Evolutionary conservation across 805 yeast genomes (phyloP), one percentile per base, ranked within the genome.

Genomic region (Wickerhamomyces alni): DNA sequence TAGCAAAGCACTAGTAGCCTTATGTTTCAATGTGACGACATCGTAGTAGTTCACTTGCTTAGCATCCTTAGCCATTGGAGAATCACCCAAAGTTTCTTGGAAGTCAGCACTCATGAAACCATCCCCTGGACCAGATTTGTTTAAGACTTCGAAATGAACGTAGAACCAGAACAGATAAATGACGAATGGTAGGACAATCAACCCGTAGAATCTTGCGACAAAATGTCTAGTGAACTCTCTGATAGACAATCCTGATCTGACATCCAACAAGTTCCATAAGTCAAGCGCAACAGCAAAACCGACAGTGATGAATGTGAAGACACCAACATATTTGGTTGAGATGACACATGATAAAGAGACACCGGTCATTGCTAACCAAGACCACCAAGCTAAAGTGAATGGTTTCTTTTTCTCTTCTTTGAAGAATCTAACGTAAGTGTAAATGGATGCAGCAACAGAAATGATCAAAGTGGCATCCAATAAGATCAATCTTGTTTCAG

Each of bases 321-420:
- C 83, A 62, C 99, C 99, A 32, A 93, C 96, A 62, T 93, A 89
- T 59, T 93, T 93, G 42, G 97, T 93, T 33, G 96, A 84, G 43
- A 93, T 91, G 25, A 93, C 97, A 58, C 91, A 80, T 0, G 97
- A 87, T 42, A 93, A 72, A 1, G 91, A 71, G 8, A 87, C 67
- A 30, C 99, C 99, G 6, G 98, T 91, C 33, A 76, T 62, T 21
- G 71, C 57, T 35, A 93, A 71, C 99, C 99, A 93, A 36, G 67
- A 64, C 80, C 93, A 86, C 99, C 99, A 93, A 40, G 67, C 46
- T 30, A 50, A 50, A 13, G 85, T 55, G 58, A 87, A 91, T 10
- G 98, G 86, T 17, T 54, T 52, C 36, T 62, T 65, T 55, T 93
- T 75, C 57, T 76, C 80, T 26, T 68, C 68, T 48, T 77, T 77